These are phyloP conservation scores for Dactylonectria estremocensis DNA, from an alignment of 2,329 filamentous ascomycete species.

Conservation along the genomic window DNA sequence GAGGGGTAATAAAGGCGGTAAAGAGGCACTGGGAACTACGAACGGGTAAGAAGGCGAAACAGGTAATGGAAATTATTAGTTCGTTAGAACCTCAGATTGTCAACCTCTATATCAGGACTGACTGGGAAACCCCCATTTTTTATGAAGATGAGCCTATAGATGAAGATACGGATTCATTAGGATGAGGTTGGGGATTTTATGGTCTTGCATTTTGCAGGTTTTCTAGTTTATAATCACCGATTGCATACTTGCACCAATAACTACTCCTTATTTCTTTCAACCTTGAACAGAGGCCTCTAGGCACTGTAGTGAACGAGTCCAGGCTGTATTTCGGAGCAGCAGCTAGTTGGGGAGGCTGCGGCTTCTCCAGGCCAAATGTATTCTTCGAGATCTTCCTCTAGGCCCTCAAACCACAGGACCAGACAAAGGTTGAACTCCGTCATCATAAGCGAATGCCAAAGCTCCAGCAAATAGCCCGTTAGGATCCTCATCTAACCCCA, in stretches of 20 bases:
- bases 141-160: too few species aligned
- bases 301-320: background rate
- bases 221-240: background rate
- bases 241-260: too few species aligned
- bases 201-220: background rate
- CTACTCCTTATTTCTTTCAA: too few species aligned
- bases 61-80: constrained; percentile 3
- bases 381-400: constrained; percentile 21
- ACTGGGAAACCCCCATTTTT: too few species aligned
- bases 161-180: too few species aligned
- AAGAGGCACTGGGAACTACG: background rate
- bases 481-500: constrained; percentile 25
- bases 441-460: constrained; percentile 28
- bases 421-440: background rate
- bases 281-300: background rate
- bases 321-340: constrained; percentile 7
- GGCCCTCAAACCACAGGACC: background rate
- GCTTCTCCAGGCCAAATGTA: constrained; percentile 23
- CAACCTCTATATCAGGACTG: background rate
- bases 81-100: constrained; percentile 1
- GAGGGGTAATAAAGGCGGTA: constrained; percentile 1
- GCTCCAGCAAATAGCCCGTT: constrained; percentile 27
- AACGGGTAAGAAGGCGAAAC: background rate
- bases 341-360: background rate
- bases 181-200: background rate